phyloP scores from a whole-genome alignment of 2,329 filamentous ascomycete species.

The Aspergillus latus region DNA sequence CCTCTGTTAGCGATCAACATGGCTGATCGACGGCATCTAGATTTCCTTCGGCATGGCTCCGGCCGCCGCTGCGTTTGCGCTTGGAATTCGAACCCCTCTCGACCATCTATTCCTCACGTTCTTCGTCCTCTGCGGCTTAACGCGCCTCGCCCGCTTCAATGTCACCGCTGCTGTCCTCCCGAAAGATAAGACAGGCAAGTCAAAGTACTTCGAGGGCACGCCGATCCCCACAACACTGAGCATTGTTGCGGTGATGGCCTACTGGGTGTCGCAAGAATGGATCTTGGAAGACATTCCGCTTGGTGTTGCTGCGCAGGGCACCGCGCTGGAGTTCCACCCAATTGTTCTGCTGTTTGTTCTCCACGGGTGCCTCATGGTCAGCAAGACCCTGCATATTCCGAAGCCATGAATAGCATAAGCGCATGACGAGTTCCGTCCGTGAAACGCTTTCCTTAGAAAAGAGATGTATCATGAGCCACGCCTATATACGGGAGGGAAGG shows the following conservation, averaged over 20 bases:
- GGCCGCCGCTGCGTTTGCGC: conserved; percentile 79
- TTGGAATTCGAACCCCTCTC: conserved; percentile 79
- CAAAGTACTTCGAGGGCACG: conserved; percentile 93
- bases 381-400: conserved; percentile 90
- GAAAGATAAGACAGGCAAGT: conserved; percentile 89
- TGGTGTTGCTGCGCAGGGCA: conserved; percentile 67
- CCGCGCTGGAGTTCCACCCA: conserved; percentile 79
- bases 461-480: conserved; percentile 19
- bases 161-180: conserved; percentile 87
- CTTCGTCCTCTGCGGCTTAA: conserved; percentile 93
- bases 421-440: conserved; percentile 8
- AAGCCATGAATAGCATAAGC: conserved; percentile 60
- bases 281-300: conserved; percentile 75
- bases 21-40: conserved; percentile 48
- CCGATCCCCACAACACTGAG: conserved; percentile 88
- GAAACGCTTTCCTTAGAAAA: conserved; percentile 20
- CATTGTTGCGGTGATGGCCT: conserved; percentile 81
- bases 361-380: conserved; percentile 94
- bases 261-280: conserved; percentile 81
- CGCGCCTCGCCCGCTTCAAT: conserved; percentile 93
- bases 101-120: conserved; percentile 80
- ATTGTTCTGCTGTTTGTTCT: conserved; percentile 75
- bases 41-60: conserved; percentile 94
- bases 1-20: conserved; percentile 1
- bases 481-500: conserved; percentile 21